These are phyloP conservation scores for Skeletonema grethae DNA, from an alignment of 108 stramenopile genomes.

Conservation along the genomic window DNA sequence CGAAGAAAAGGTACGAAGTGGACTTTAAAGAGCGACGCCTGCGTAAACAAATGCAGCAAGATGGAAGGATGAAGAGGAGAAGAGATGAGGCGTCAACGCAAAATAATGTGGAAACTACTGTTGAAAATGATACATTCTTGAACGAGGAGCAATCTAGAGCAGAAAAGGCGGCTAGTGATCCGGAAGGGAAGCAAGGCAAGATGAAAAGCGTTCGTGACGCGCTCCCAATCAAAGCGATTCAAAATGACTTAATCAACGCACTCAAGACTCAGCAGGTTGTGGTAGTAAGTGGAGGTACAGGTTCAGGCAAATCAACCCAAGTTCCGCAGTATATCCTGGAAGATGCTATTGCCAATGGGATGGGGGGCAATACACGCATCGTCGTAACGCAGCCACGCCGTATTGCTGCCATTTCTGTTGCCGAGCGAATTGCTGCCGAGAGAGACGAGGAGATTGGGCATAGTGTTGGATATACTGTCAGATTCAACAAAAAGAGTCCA, in stretches of 20 bases:
- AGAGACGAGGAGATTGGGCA: slow-evolving; percentile 87
- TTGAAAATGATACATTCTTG: background rate
- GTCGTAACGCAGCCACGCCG: slow-evolving; percentile 95
- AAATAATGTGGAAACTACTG: background rate
- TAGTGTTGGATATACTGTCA: slow-evolving; percentile 95
- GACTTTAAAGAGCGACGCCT: background rate
- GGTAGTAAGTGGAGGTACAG: slow-evolving; percentile 96
- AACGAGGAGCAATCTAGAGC: slow-evolving; percentile 9
- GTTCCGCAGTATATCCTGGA: slow-evolving; percentile 97
- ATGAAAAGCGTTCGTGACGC: slow-evolving; percentile 56
- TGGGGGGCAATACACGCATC: slow-evolving; percentile 87
- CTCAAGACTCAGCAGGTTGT: slow-evolving; percentile 81
- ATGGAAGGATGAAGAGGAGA: background rate
- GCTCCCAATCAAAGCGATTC: slow-evolving; percentile 87
- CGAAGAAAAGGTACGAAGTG: background rate
- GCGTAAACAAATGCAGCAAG: background rate
- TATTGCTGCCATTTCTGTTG: slow-evolving; percentile 95
- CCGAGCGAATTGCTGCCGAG: slow-evolving; percentile 97
- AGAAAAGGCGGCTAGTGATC: slow-evolving; percentile 8
- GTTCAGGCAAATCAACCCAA: slow-evolving; percentile 94
- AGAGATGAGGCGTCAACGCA: background rate
- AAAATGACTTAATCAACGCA: slow-evolving; percentile 74
- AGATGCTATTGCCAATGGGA: slow-evolving; percentile 78
- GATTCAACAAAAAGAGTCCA: slow-evolving; percentile 73
- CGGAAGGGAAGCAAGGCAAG: slow-evolving; percentile 5